A percentile compares a stretch with the other conserved stretches of the same genome.
These are phyloP conservation scores for Cordyceps fumosorosea DNA, from an alignment of 2,329 filamentous ascomycete species.

Conservation along the genomic window DNA sequence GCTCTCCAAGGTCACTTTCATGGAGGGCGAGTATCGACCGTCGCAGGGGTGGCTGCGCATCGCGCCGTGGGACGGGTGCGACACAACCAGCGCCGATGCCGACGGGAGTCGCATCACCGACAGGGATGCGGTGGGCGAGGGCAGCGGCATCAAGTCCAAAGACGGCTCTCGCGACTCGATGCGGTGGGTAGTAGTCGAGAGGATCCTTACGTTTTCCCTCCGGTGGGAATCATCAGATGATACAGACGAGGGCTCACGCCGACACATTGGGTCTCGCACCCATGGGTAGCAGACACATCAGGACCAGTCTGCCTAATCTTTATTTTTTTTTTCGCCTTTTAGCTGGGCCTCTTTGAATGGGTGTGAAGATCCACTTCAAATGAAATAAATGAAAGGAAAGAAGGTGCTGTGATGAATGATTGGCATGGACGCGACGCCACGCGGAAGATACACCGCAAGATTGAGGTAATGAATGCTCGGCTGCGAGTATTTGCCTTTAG, in stretches of 20 bases:
- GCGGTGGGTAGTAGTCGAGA: conserved; percentile 33
- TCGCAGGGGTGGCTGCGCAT: conserved; percentile 27
- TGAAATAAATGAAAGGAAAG: neutral
- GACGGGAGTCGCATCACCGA: neutral
- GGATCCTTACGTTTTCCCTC: conserved; percentile 31
- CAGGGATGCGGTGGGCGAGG: neutral
- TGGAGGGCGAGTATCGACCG: conserved; percentile 28
- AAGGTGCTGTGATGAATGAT: neutral
- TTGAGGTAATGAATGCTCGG: neutral
- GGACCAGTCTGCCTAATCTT: neutral
- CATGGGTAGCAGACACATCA: neutral
- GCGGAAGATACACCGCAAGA: neutral
- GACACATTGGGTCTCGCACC: neutral
- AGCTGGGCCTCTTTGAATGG: neutral
- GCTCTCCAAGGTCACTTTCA: conserved; percentile 32
- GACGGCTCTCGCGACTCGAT: conserved; percentile 20
- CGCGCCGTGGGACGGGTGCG: conserved; percentile 22
- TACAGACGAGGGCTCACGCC: neutral
- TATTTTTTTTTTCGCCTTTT: neutral
- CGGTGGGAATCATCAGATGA: conserved; percentile 23
- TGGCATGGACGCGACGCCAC: neutral
- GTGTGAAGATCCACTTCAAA: neutral
- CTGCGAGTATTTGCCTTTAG: neutral
- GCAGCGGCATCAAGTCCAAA: neutral
- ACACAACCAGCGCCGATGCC: neutral